Evolutionary conservation across 306 rosid genomes (phyloP).

Genomic region (Cucumis sativus): DNA sequence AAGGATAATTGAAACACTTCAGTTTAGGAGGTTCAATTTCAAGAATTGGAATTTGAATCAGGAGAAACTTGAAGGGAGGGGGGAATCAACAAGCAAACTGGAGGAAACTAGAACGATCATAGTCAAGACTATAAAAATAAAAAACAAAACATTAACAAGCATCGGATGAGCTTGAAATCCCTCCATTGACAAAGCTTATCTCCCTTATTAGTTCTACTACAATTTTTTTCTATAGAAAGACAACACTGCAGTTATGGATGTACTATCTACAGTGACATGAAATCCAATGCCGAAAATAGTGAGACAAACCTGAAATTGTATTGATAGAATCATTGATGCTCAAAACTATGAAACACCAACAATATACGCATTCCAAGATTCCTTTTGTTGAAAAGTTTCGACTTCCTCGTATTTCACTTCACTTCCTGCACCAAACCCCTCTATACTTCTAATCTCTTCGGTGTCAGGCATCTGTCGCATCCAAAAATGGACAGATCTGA

Average conservation of each 20-base stretch:
- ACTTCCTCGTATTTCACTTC: constrained; percentile 70
- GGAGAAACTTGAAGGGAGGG: background rate
- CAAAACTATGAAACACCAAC: constrained; percentile 53
- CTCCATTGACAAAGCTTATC: background rate
- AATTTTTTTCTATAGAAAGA: background rate
- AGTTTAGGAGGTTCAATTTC: too few species aligned
- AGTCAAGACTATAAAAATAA: background rate
- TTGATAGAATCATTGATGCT: background rate
- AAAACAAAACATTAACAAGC: background rate
- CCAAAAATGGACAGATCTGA: constrained; percentile 73
- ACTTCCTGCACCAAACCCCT: constrained; percentile 56
- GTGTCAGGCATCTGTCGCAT: constrained; percentile 67
- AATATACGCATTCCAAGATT: constrained; percentile 90
- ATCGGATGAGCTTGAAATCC: background rate
- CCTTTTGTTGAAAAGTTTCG: constrained; percentile 56
- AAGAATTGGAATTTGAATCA: background rate
- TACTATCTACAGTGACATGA: background rate
- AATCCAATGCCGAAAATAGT: background rate
- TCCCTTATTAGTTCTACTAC: background rate
- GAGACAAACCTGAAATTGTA: background rate
- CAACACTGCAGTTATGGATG: background rate
- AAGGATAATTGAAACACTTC: too few species aligned
- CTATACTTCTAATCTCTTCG: constrained; percentile 32
- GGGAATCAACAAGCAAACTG: background rate
- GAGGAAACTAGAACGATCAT: background rate